Conservation (phyloP, 352 stramenopile species). For the Phytopythium cucurbitacearum region DNA sequence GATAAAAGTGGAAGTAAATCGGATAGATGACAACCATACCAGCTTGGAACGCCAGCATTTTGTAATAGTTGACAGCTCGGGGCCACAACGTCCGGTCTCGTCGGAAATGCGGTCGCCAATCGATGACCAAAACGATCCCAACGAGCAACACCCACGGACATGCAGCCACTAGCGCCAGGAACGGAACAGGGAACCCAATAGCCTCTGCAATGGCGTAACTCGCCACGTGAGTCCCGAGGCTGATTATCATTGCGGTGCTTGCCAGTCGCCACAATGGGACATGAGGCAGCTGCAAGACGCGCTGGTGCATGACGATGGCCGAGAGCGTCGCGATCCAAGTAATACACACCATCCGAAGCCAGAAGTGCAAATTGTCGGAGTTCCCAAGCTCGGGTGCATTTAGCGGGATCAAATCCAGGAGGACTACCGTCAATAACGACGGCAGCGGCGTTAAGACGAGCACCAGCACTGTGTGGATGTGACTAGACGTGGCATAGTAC, state of each 20-base stretch:
- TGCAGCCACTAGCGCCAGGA: constrained; percentile 5
- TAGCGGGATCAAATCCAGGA: constrained; percentile 12
- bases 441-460: constrained; percentile 8
- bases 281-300: constrained; percentile 10
- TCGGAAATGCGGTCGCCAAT: constrained; percentile 11
- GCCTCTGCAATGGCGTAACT: constrained; percentile 3
- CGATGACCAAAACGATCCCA: constrained; percentile 1
- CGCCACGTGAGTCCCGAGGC: not conserved
- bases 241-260: constrained; percentile 7
- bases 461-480: not conserved
- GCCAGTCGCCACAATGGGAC: not conserved
- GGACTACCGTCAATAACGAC: constrained; percentile 9
- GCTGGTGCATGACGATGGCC: constrained; percentile 7
- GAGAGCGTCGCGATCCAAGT: constrained; percentile 8
- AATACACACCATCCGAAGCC: constrained; percentile 13
- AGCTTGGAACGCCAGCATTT: constrained; percentile 12
- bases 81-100: constrained; percentile 2
- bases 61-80: constrained; percentile 8
- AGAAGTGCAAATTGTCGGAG: constrained; percentile 9
- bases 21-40: constrained; percentile 12
- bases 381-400: constrained; percentile 8
- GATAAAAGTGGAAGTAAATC: constrained; percentile 18
- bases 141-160: constrained; percentile 9
- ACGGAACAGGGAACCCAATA: constrained; percentile 15
- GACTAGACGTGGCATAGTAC: constrained; percentile 4